Percentiles rank a stretch among this genome's conserved stretches.
phyloP scores from a whole-genome alignment of 179 eudicot genomes.

The Carnegiea gigantea region DNA sequence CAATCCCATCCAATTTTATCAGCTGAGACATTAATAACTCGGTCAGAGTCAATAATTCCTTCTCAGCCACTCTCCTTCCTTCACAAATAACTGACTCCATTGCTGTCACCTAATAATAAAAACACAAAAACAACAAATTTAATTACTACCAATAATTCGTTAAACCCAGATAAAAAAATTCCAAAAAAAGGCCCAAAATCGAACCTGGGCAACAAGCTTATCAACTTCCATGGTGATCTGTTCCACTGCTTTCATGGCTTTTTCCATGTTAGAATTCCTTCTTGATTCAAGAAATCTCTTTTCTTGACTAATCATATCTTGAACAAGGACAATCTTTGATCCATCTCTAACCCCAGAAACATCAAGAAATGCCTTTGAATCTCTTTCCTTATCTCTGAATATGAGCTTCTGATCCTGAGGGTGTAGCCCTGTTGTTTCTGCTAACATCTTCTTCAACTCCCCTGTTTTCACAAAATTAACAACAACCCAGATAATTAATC shows the following conservation, averaged over 20 bases:
- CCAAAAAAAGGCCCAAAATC: background rate
- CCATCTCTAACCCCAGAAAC: slow-evolving; percentile 67
- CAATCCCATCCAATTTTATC: slow-evolving; percentile 69
- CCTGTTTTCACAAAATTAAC: slow-evolving; percentile 35
- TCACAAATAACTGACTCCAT: slow-evolving; percentile 50
- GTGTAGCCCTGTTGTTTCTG: slow-evolving; percentile 49
- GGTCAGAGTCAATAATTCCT: slow-evolving; percentile 50
- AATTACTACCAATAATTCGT: background rate
- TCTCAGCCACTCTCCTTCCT: slow-evolving; percentile 63
- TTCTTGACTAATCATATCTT: slow-evolving; percentile 50
- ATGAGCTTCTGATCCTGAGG: slow-evolving; percentile 63
- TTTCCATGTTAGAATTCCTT: slow-evolving; percentile 45
- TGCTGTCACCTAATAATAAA: slow-evolving; percentile 44
- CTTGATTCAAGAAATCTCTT: slow-evolving; percentile 41
- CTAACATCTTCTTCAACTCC: slow-evolving; percentile 69
- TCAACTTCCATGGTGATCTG: slow-evolving; percentile 61
- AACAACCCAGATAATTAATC: background rate
- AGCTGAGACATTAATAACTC: slow-evolving; percentile 73
- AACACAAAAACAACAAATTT: background rate
- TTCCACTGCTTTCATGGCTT: slow-evolving; percentile 46
- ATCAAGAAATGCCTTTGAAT: slow-evolving; percentile 64
- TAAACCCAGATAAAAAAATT: background rate
- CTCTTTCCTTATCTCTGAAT: slow-evolving; percentile 68
- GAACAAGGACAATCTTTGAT: slow-evolving; percentile 56
- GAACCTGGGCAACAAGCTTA: slow-evolving; percentile 62